Base-by-base conservation (phyloP, 2,329 filamentous ascomycete genomes). In the Aspergillus versicolor region DNA sequence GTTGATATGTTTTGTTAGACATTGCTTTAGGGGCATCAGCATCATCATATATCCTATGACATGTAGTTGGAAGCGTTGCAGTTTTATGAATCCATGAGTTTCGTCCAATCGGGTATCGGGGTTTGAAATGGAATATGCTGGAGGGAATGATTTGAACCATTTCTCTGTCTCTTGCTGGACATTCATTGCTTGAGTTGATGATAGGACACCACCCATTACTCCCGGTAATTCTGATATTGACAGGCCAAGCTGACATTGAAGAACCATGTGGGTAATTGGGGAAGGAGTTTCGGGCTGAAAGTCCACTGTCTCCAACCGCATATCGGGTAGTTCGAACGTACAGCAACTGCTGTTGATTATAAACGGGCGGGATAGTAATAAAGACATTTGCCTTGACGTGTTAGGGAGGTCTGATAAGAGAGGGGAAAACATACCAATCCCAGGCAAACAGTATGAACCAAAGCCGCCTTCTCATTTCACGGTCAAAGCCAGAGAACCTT, bases 361-460 rank as follows among this genome's bases (percentile, higher is more conserved):
- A 13, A 76, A 70, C 0, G 79, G 78, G 4, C 79, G 73, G 8
- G 73, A 75, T 6, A 81, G 64, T 65, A 79, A 70, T 6, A 75
- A 62, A 2, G 74, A 73, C 68, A 81, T 79, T 68, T 70, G 73
- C 71, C 73, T 73, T 65, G 13, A 32, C 38, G 3, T 27, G 34
- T 61, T 24, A 55, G 53, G 48, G 19, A 21, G 7, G 15, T 5
- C 27, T 3, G 8, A 49, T 3, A 2, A 21, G 52, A 53, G 7
- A 13, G 32, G 15, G 30, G 5, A 69, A 64, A 45, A 34, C 61
- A 49, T 68, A 79, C 78, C 78, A 80, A 52, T 81, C 79, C 79
- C 79, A 82, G 38, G 75, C 61, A 58, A 77, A 80, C 12, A 81
- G 61, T 22, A 81, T 65, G 40, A 73, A 74, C 79, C 79, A 81